These are phyloP conservation scores for Lizonia empirigonia DNA, from an alignment of 2,329 filamentous ascomycete genomes.

Conservation along the genomic window DNA sequence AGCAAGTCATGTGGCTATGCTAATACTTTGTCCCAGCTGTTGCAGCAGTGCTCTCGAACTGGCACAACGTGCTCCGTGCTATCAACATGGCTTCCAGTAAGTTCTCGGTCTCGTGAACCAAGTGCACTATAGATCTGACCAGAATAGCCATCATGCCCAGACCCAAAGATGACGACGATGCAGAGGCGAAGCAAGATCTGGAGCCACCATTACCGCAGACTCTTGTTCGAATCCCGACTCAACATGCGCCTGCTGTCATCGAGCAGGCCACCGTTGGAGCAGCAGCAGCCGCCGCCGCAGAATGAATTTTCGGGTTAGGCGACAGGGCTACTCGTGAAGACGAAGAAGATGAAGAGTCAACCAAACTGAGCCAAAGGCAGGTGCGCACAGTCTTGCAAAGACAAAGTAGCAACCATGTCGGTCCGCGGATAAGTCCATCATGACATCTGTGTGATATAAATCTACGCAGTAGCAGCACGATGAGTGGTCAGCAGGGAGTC, in stretches of 20 bases:
- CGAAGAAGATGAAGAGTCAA: background rate
- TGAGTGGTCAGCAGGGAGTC: background rate
- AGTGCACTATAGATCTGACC: slow-evolving; percentile 19
- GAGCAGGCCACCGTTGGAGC: slow-evolving; percentile 42
- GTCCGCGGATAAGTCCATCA: background rate
- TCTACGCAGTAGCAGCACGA: background rate
- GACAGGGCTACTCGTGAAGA: background rate
- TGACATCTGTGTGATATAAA: background rate
- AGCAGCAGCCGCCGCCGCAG: slow-evolving; percentile 24
- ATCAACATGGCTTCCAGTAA: slow-evolving; percentile 86
- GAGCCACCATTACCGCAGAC: slow-evolving; percentile 73
- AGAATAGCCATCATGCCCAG: slow-evolving; percentile 70
- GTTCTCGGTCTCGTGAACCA: slow-evolving; percentile 37
- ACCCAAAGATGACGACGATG: slow-evolving; percentile 56
- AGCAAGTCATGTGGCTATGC: background rate
- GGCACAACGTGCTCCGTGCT: slow-evolving; percentile 83
- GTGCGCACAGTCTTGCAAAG: background rate
- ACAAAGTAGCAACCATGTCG: background rate
- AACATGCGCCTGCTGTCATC: slow-evolving; percentile 59
- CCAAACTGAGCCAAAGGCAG: background rate
- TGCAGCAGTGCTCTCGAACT: slow-evolving; percentile 82
- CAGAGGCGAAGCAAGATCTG: slow-evolving; percentile 48
- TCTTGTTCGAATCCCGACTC: slow-evolving; percentile 81
- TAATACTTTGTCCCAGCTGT: slow-evolving; percentile 63
- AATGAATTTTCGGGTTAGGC: background rate